phyloP scores from a whole-genome alignment of 305 asterid genomes.

The Fraxinus sp. region DNA sequence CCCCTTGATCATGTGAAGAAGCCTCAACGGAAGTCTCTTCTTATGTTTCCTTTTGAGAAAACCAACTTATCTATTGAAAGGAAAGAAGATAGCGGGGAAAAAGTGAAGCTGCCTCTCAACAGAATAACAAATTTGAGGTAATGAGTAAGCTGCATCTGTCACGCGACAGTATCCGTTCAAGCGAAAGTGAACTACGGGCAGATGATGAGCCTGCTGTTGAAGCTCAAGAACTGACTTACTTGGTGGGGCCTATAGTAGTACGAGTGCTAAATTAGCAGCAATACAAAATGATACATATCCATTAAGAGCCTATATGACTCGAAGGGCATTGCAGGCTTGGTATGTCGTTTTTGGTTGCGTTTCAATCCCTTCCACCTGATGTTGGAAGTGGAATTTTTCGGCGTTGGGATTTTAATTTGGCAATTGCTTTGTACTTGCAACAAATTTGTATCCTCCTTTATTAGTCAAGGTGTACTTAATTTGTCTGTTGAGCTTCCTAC shows the following conservation, averaged over 20 bases:
- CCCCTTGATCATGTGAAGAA: not conserved
- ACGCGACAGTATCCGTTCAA: not conserved
- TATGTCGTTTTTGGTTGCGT: not conserved
- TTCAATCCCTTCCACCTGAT: not conserved
- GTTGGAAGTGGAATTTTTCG: not conserved
- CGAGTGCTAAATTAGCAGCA: constrained; percentile 23
- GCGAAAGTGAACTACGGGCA: not conserved
- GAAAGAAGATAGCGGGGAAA: constrained; percentile 16
- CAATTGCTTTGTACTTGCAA: not conserved
- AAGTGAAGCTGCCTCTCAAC: not conserved
- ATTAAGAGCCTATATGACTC: not conserved
- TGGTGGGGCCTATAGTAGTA: constrained; percentile 38
- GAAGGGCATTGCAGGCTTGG: constrained; percentile 5
- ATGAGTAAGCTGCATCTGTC: not conserved
- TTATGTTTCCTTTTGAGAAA: too few relatives aligned
- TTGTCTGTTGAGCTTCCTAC: not conserved
- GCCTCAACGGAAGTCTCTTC: not conserved
- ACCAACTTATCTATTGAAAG: not conserved
- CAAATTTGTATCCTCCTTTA: not conserved
- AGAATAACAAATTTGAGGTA: not conserved
- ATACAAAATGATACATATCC: not conserved
- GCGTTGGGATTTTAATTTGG: not conserved
- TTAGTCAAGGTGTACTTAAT: constrained; percentile 26
- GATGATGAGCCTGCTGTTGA: not conserved
- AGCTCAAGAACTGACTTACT: constrained; percentile 25